Evolutionary conservation across 2,329 filamentous ascomycete genomes (phyloP).

Genomic region (Alternaria brassicicola): DNA sequence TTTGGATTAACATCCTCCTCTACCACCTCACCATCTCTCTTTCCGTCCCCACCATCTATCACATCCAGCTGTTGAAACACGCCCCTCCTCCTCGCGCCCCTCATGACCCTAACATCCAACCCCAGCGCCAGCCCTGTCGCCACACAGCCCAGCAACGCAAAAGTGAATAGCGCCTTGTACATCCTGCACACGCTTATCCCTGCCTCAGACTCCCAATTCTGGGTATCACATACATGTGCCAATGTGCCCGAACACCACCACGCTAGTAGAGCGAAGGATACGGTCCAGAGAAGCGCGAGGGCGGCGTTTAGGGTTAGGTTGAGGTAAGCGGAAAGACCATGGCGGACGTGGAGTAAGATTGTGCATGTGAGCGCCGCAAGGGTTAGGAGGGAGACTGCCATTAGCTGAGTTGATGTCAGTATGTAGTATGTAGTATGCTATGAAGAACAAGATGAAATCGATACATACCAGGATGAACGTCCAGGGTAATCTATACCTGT

Average conservation of each 20-base stretch:
- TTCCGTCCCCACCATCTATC: slow-evolving; percentile 37
- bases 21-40: slow-evolving; percentile 15
- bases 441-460: neutral
- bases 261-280: slow-evolving; percentile 58
- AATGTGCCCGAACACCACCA: slow-evolving; percentile 63
- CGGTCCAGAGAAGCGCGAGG: slow-evolving; percentile 59
- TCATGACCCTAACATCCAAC: slow-evolving; percentile 58
- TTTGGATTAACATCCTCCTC: slow-evolving; percentile 34
- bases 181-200: slow-evolving; percentile 63
- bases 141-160: slow-evolving; percentile 57
- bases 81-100: slow-evolving; percentile 51
- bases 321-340: slow-evolving; percentile 59
- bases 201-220: slow-evolving; percentile 60
- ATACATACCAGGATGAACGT: slow-evolving; percentile 63
- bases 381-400: slow-evolving; percentile 59
- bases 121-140: slow-evolving; percentile 55
- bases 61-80: slow-evolving; percentile 57
- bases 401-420: slow-evolving; percentile 51
- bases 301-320: slow-evolving; percentile 58
- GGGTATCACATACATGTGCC: slow-evolving; percentile 56
- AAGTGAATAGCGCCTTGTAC: slow-evolving; percentile 67
- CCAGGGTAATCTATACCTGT: slow-evolving; percentile 62
- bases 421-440: neutral
- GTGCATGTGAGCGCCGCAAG: slow-evolving; percentile 56
- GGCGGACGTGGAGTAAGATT: slow-evolving; percentile 58